Base-by-base conservation (phyloP, 768 basidiomycete genomes). In the Rhizopogon vinicolor region DNA sequence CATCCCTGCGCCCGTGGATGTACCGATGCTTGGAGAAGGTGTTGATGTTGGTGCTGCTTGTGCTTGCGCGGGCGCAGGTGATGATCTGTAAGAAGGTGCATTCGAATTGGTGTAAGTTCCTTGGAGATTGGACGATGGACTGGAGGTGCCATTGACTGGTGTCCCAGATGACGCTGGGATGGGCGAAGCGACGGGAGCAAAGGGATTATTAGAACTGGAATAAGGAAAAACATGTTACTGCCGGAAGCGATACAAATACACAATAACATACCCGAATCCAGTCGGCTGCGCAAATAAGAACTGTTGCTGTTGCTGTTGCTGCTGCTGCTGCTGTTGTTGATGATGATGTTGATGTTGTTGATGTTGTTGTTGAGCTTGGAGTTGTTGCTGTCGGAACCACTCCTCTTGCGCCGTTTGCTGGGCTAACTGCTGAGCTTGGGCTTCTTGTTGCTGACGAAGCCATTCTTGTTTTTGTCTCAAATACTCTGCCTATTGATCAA, bases 151-250 rank as follows among this genome's bases (percentile, higher is more conserved):
- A 62, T 75, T 50, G 70, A 66, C 28, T 67, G 65, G 54, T 61
- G 69, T 42, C 6, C 73, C 67, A 2, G 78, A 61, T 16, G 71
- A 53, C 18, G 67, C 65, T 8, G 72, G 64, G 28, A 69, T 53
- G 14, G 68, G 51, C 28, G 70, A 57, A 42, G 72, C 33, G n/a
- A 70, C 55, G 59, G 75, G 65, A 0, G 93, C 95, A 64, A 99
- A 98, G 0, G 96, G 96, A 68, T 99, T 99, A 78, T 98, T 98
- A 37, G 92, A 88, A 7, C 92, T 91, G 61, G 60, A 69, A 2
- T 37, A 37, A 5, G 64, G 68, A 16, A 64, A 63, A 59, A 70
- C 64, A 18, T 70, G 62, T 25, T 33, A 22, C 40, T 33, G 53
- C 51, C 41, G 22, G n/a, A 56, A 43, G 19, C 14, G 44, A 57